Evolutionary conservation across 1,139 yeast genomes (phyloP), one percentile per base, ranked within the genome.

Genomic region (Yamadazyma diddensiae): DNA sequence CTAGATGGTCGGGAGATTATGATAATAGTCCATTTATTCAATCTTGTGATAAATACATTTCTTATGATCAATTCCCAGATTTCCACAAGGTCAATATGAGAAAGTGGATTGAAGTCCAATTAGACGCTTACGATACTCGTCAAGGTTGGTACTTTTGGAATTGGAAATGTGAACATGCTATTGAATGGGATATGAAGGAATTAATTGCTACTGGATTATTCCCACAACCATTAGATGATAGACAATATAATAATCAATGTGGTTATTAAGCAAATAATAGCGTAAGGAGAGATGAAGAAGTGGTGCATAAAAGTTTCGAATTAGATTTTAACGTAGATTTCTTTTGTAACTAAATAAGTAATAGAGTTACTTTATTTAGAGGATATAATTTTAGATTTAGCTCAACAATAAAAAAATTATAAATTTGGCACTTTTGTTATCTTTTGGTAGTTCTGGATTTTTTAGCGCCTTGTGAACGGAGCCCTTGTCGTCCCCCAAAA

Each of bases 121-220:
- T 92, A 46, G 96, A 86, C 51, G 83, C 94, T 3, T 87, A 71
- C 50, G 87, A 81, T 47, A 70, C 70, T 47, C 71, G 72, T 37
- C 62, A 58, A 23, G 97, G 97, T 11, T 88, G 94, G 88, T 70
- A 88, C 39, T 85, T 82, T 68, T 92, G 97, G 98, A 79, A 81
- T 57, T 88, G 84, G 79, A 90, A 87, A 67, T 83, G 95, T 19
- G 97, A 92, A 57, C 59, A 62, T 47, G 77, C 94, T 13, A 57
- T 82, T 33, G 97, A 90, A 55, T 92, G 97, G 97, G 95, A 86
- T 61, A 69, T 84, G 57, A 65, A 69, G 38, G 65, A 68, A 41
- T 72, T 88, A 48, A 62, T 73, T 15, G 63, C 60, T 23, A 55
- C 69, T 37, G 84, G 78, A 16, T 53, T 87, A 33, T 82, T 90